A percentile compares a stretch with the other conserved stretches of the same genome.
Evolutionary conservation across 108 stramenopile genomes (phyloP).

Genomic region (Conticribra weissflogii): DNA sequence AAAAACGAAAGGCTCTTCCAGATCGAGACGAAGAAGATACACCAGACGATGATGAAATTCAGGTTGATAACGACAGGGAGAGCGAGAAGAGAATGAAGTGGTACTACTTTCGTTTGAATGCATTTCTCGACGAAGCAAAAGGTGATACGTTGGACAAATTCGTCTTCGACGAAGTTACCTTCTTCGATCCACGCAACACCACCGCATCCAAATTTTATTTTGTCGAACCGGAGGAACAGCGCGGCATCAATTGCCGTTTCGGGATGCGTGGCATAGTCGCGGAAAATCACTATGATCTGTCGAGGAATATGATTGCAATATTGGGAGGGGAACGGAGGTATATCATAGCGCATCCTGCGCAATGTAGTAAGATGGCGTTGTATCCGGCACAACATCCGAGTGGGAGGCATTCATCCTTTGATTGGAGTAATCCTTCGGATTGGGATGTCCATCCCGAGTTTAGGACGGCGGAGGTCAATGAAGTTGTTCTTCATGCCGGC

Average conservation of each 20-base stretch:
- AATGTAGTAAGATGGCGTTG: constrained; percentile 81
- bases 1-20: neutral
- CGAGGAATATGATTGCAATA: constrained; percentile 85
- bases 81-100: constrained; percentile 16
- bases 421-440: constrained; percentile 85
- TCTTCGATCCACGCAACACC: constrained; percentile 46
- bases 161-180: constrained; percentile 49
- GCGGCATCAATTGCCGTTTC: constrained; percentile 81
- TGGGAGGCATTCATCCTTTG: constrained; percentile 78
- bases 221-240: constrained; percentile 51
- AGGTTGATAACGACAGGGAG: constrained; percentile 12
- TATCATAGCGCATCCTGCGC: constrained; percentile 82
- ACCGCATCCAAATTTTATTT: constrained; percentile 50
- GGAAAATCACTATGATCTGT: constrained; percentile 92
- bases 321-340: constrained; percentile 86
- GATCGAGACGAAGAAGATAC: neutral
- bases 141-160: neutral
- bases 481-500: constrained; percentile 69
- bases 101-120: constrained; percentile 32
- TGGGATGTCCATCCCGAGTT: constrained; percentile 78
- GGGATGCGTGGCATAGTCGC: constrained; percentile 76
- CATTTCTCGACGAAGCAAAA: constrained; percentile 1
- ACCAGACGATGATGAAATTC: constrained; percentile 19
- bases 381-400: constrained; percentile 78
- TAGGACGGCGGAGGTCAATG: constrained; percentile 36